A percentile compares a stretch with the other conserved stretches of the same genome.
Conservation (phyloP, 2,329 filamentous ascomycete species). For the Balansia obtecta region DNA sequence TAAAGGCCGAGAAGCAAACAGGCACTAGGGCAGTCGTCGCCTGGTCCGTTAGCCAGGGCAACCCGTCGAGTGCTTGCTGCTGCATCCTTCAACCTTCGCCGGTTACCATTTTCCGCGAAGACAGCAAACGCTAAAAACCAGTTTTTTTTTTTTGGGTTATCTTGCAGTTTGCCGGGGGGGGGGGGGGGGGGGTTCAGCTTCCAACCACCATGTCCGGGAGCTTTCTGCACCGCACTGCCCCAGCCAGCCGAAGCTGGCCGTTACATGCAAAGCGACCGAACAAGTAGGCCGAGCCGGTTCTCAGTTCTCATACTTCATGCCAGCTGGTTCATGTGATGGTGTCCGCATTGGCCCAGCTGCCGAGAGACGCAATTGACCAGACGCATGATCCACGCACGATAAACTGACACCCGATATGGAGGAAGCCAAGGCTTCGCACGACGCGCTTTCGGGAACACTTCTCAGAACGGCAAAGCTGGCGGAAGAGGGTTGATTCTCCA, state of each 20-base stretch:
- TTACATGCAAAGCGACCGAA: background rate
- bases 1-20: background rate
- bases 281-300: background rate
- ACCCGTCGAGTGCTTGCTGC: background rate
- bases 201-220: background rate
- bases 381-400: slow-evolving; percentile 1
- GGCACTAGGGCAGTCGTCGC: background rate
- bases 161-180: background rate
- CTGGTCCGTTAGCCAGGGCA: background rate
- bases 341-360: background rate
- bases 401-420: background rate
- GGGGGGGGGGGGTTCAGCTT: background rate
- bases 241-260: background rate
- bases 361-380: background rate
- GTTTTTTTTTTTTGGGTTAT: background rate
- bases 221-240: background rate
- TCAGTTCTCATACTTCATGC: background rate
- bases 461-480: no score
- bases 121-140: background rate
- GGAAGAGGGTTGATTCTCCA: no score
- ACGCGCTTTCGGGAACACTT: no score
- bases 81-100: background rate
- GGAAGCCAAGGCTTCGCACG: no score
- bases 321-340: slow-evolving; percentile 1
- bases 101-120: background rate